Percentiles rank a stretch among this genome's conserved stretches.
These are phyloP conservation scores for Nannizziopsis arthrosporioides DNA, from an alignment of 2,329 filamentous ascomycete genomes.

Conservation along the genomic window DNA sequence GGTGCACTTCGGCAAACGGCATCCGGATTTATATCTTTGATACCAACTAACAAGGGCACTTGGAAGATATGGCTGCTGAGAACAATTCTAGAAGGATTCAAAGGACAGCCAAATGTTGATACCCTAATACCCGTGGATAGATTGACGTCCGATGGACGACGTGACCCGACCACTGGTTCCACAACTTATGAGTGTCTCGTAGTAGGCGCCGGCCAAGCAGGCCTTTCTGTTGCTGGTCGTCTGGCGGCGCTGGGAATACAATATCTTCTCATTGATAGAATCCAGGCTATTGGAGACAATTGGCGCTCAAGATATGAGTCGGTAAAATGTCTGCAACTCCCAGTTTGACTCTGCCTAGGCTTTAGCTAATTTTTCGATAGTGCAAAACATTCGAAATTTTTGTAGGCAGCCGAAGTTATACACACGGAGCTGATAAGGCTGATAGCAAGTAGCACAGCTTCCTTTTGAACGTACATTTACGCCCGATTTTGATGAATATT, in stretches of 20 bases:
- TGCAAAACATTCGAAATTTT: conserved; percentile 15
- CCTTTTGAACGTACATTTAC: conserved; percentile 22
- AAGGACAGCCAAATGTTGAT: conserved; percentile 18
- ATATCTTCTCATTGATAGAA: conserved; percentile 37
- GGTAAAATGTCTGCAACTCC: conserved; percentile 22
- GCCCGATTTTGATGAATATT: conserved; percentile 15
- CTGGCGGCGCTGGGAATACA: conserved; percentile 34
- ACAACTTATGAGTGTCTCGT: conserved; percentile 23
- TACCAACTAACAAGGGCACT: conserved; percentile 11
- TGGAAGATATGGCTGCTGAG: conserved; percentile 22
- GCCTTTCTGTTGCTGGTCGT: conserved; percentile 35
- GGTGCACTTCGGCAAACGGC: conserved; percentile 11
- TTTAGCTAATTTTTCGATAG: conserved; percentile 19
- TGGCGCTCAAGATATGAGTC: conserved; percentile 39
- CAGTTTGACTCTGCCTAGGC: neutral
- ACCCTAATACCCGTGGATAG: conserved; percentile 7
- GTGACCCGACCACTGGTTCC: neutral
- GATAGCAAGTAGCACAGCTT: conserved; percentile 15
- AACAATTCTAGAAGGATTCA: conserved; percentile 19
- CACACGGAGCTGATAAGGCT: neutral
- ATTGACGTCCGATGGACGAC: neutral
- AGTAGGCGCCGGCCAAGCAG: conserved; percentile 36
- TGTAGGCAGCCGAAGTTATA: neutral
- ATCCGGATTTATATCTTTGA: conserved; percentile 17
- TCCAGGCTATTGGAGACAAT: conserved; percentile 34